Base-by-base conservation (phyloP, 305 asterid genomes). In the Euphrasia arctica region DNA sequence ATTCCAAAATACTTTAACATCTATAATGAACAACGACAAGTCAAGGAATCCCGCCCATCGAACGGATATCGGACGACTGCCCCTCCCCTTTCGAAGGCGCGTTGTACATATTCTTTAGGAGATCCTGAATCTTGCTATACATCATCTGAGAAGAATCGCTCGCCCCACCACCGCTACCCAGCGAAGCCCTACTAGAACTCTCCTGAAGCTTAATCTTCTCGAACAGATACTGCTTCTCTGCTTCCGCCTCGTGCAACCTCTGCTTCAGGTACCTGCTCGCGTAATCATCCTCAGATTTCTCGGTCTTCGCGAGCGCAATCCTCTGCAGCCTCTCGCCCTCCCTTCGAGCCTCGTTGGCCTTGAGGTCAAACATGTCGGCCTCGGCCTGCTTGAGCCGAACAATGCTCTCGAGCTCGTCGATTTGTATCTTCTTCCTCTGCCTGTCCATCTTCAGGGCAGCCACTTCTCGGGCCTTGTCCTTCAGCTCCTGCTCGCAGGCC, bases 261-360 rank as follows among this genome's bases (percentile, higher is more conserved):
- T 89, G 98, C 72, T 91, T 87, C 43, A 91, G 85, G 69, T 91
- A 89, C 76, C 92, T 79, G 75, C 95, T 89, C 2, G 95, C 82
- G 32, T 89, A 89, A 74, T 91, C 97, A 65, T 91, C 98, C 68
- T 85, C 95, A 0, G 91, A 81, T 61, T 89, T 91, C 64, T 89
- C 95, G 0, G 86, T 82, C 79, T 89, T 91, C 41, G 93, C 91
- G 13, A 86, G 86, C 14, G 92, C 86, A 13, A 91, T 89, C 75
- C 95, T 78, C 59, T 86, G 92, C 36, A 91, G 78, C 82, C 95
- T 77, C 77, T 91, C 96, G 48, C 95, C 95, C 78, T 91, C 98
- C 51, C 93, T 73, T 60, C 95, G 77, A 48, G 98, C 98, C 77
- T 92, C 98, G 47, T 76, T 77, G 11, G 97, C 98, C 68, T 91